Base-by-base conservation (phyloP, 202 grass and related monocot genomes). In the Musa balbisiana region DNA sequence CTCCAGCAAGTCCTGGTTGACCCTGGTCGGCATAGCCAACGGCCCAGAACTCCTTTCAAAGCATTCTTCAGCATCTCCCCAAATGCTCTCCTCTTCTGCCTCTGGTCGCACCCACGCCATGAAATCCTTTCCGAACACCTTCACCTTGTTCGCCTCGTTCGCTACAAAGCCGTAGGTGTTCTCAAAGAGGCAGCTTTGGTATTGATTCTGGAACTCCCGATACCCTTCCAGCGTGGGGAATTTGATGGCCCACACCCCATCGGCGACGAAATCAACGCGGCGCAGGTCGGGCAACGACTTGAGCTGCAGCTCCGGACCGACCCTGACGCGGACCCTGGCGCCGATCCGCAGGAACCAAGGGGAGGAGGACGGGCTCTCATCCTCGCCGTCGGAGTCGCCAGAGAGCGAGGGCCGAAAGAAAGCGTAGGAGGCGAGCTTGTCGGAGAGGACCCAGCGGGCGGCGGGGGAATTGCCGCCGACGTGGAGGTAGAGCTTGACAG, bases 121-220 rank as follows among this genome's bases (percentile, higher is more conserved):
- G 64, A 98, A 98, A 0, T 98, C 94, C 79, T 98, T 98, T 1
- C 94, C 94, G 55, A 89, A 98, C 9, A 98, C 90, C 88, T 93
- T 98, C 53, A 88, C 74, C 14, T 79, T 78, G 63, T 92, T 92
- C 49, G 91, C 85, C 25, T 98, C 94, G 27, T 87, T 98, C 55
- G 79, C 81, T 53, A 84, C 83, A n/a, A 98, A 78, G 25, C 86
- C 86, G 77, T 86, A 93, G 1, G 88, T 91, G 78, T 93, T 98
- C 81, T 98, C 88, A 58, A 98, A 98, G 33, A 97, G 76, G 80
- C 84, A 91, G 1, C 75, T 92, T 23, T 89, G 81, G 80, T 86
- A 97, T 49, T 86, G 82, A 24, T 85, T 76, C 52, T 83, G 89
- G 88, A 98, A 98, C 16, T 82, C 73, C 0, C 24, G 29, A 79